Conservation (phyloP, 2,329 filamentous ascomycete species). For the Alternaria triticimaculans region DNA sequence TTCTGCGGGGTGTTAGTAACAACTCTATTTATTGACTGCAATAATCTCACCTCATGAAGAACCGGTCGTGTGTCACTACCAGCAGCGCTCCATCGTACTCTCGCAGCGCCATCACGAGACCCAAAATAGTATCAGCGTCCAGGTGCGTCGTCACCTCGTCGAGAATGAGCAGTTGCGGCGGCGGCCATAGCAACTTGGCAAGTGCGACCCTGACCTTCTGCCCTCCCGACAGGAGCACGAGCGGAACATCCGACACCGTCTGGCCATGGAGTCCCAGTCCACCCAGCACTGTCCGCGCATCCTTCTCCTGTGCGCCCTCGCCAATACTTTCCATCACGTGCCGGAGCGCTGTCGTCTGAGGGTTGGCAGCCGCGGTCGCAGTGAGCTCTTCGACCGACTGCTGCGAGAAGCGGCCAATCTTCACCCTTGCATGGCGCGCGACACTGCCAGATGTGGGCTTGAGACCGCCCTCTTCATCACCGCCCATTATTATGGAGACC, state of each 20-base stretch:
- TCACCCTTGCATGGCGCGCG: conserved; percentile 71
- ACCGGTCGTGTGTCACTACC: conserved; percentile 82
- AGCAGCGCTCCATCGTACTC: conserved; percentile 77
- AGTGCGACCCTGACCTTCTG: conserved; percentile 72
- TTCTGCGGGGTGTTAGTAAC: conserved; percentile 51
- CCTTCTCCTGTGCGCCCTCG: conserved; percentile 67
- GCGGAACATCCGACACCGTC: conserved; percentile 73
- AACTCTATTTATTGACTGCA: not conserved
- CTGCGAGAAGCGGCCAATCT: conserved; percentile 80
- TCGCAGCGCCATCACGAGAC: conserved; percentile 70
- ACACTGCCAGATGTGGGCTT: conserved; percentile 68
- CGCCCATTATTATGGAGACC: conserved; percentile 71
- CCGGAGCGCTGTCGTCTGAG: conserved; percentile 68
- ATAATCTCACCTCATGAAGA: conserved; percentile 68
- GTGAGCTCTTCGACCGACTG: conserved; percentile 76
- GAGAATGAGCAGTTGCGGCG: conserved; percentile 75
- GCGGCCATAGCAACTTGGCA: conserved; percentile 70
- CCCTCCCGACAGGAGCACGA: conserved; percentile 77
- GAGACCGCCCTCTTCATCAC: conserved; percentile 38
- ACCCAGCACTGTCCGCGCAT: conserved; percentile 69
- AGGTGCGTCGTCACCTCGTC: conserved; percentile 87
- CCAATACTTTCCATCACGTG: conserved; percentile 65
- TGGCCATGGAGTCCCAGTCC: conserved; percentile 74
- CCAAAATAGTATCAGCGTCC: conserved; percentile 80
- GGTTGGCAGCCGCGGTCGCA: conserved; percentile 58